Conservation (phyloP, 352 stramenopile genomes). For the Phytopythium chamaehyphon region DNA sequence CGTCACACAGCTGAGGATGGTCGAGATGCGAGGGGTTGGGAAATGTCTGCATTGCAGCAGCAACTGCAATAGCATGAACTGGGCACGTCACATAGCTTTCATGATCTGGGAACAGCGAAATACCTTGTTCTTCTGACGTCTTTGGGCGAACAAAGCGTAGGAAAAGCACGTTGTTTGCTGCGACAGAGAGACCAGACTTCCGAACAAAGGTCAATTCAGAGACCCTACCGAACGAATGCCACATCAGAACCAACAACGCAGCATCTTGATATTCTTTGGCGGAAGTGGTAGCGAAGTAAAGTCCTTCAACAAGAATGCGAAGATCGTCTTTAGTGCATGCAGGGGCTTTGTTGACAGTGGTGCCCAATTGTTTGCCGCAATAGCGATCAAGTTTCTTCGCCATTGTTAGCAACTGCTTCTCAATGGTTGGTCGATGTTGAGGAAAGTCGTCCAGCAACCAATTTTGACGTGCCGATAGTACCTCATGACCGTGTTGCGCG, state of each 20-base stretch:
- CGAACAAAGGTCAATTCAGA: slow-evolving; percentile 13
- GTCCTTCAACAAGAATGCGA: slow-evolving; percentile 2
- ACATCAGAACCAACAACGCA: slow-evolving; percentile 11
- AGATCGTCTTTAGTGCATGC: slow-evolving; percentile 12
- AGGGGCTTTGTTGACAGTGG: slow-evolving; percentile 11
- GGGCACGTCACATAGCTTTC: slow-evolving; percentile 11
- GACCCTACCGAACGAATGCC: slow-evolving; percentile 14
- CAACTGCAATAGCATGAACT: slow-evolving; percentile 9
- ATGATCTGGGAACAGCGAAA: slow-evolving; percentile 13
- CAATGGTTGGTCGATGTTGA: slow-evolving; percentile 2
- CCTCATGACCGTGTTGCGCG: slow-evolving; percentile 10
- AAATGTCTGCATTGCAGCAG: slow-evolving; percentile 12
- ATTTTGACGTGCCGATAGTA: slow-evolving; percentile 18
- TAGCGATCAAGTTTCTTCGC: slow-evolving; percentile 10
- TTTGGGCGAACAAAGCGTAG: slow-evolving; percentile 16
- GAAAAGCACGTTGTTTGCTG: slow-evolving; percentile 10
- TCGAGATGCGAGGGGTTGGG: slow-evolving; percentile 5
- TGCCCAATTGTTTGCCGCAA: slow-evolving; percentile 11
- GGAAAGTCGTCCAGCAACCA: slow-evolving; percentile 13
- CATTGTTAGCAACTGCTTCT: slow-evolving; percentile 13
- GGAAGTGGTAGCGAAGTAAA: slow-evolving; percentile 1
- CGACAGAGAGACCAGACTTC: slow-evolving; percentile 15
- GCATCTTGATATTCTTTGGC: slow-evolving; percentile 17
- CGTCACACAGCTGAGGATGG: slow-evolving; percentile 4
- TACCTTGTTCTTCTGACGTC: slow-evolving; percentile 17